These are phyloP conservation scores for Candida ipomoeae DNA, from an alignment of 805 yeast genomes.

Conservation along the genomic window DNA sequence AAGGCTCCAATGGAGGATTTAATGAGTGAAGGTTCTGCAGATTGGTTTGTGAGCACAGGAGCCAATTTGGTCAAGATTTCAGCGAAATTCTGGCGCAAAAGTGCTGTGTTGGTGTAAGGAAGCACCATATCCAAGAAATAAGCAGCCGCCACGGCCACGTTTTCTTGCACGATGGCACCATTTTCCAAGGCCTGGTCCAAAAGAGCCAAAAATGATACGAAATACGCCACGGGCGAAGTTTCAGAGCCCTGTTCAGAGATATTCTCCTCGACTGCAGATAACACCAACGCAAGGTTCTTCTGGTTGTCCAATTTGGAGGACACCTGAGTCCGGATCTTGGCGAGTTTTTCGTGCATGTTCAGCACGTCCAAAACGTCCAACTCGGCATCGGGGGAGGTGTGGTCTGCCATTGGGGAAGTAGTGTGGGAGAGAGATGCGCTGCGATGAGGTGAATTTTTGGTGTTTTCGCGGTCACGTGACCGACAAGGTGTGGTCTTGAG, in stretches of 20 bases:
- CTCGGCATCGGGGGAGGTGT: constrained; percentile 38
- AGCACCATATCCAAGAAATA: constrained; percentile 78
- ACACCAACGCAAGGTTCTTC: constrained; percentile 74
- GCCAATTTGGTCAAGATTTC: constrained; percentile 78
- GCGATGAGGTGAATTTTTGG: constrained; percentile 6
- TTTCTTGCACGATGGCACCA: constrained; percentile 52
- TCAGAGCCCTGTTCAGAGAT: constrained; percentile 61
- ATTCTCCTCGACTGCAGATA: constrained; percentile 88
- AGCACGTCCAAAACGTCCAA: constrained; percentile 27
- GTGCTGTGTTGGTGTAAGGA: constrained; percentile 64
- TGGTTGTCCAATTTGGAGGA: constrained; percentile 83
- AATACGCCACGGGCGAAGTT: constrained; percentile 72
- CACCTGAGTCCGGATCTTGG: constrained; percentile 66
- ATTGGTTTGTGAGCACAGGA: constrained; percentile 65
- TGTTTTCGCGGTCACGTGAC: neutral
- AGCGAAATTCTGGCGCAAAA: constrained; percentile 70
- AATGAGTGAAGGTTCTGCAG: constrained; percentile 74
- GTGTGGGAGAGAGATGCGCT: neutral
- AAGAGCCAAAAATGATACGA: constrained; percentile 76
- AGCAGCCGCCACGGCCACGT: constrained; percentile 68
- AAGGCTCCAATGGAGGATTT: constrained; percentile 83
- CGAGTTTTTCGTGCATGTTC: constrained; percentile 59
- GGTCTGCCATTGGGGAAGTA: constrained; percentile 22
- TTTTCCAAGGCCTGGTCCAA: constrained; percentile 63
- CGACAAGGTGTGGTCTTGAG: neutral